Conservation (phyloP, 345 rosid genomes). For the Citrus cavaleriei region DNA sequence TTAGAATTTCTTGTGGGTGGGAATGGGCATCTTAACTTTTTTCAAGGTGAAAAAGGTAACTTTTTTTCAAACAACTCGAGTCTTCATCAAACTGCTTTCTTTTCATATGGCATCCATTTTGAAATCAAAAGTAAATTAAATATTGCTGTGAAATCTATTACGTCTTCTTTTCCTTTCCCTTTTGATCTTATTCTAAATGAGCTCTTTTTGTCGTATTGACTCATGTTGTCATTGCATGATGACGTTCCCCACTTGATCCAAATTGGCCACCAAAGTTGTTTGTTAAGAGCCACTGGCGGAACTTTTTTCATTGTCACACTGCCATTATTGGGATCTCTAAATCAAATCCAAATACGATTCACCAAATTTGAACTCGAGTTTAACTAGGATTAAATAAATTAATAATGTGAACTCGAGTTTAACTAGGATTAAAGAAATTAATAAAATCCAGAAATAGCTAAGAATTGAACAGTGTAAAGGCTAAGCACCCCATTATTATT, state of each 20-base stretch:
- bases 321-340: conserved; percentile 12
- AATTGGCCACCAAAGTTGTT: conserved; percentile 1
- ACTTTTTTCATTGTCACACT: not conserved
- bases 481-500: not conserved
- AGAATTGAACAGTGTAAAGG: not conserved
- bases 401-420: not conserved
- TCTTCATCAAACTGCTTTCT: not conserved
- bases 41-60: not conserved
- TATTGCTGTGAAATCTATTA: not conserved
- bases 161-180: not conserved
- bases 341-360: not conserved
- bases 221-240: conserved; percentile 9
- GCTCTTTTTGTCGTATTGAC: conserved; percentile 14
- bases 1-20: not conserved
- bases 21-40: conserved; percentile 7
- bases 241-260: conserved; percentile 1
- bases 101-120: not conserved
- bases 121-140: not conserved
- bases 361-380: not conserved
- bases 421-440: not conserved
- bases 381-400: not conserved
- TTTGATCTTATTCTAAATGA: not conserved
- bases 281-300: not conserved
- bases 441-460: not conserved
- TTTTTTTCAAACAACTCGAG: conserved; percentile 1